Percentiles rank a stretch among this genome's conserved stretches.
Evolutionary conservation across 371 early-diverging fungal genomes (phyloP).

Genomic region (Lichtheimia corymbifera): DNA sequence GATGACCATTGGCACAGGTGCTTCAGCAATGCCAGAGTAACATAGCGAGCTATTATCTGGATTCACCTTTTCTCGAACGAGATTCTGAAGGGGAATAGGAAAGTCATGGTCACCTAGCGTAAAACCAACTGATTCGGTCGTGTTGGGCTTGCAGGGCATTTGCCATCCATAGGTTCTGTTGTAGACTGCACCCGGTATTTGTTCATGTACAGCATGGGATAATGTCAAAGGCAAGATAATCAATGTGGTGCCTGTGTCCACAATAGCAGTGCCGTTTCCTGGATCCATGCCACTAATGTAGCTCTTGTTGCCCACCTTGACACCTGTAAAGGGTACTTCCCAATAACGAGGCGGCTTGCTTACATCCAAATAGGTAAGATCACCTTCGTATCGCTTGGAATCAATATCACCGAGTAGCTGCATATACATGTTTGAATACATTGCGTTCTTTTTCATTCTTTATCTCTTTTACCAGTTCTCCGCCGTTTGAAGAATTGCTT

Average conservation of each 20-base stretch:
- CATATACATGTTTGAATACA: not conserved
- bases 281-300: constrained; percentile 9
- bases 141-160: constrained; percentile 35
- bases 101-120: constrained; percentile 27
- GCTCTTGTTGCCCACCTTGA: constrained; percentile 8
- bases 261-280: constrained; percentile 29
- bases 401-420: constrained; percentile 25
- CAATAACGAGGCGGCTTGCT: constrained; percentile 34
- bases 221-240: constrained; percentile 36
- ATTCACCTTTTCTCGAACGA: constrained; percentile 26
- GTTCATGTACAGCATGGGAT: constrained; percentile 39
- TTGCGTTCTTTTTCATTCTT: not conserved
- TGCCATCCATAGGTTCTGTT: constrained; percentile 45
- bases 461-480: constrained; percentile 18
- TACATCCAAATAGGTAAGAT: constrained; percentile 30
- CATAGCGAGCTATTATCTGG: constrained; percentile 11
- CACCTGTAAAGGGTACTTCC: constrained; percentile 38
- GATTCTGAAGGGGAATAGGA: constrained; percentile 16
- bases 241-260: constrained; percentile 53
- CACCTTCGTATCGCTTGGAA: constrained; percentile 21
- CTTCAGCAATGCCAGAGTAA: constrained; percentile 18
- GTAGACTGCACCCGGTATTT: constrained; percentile 47
- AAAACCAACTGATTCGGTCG: constrained; percentile 16
- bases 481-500: constrained; percentile 17
- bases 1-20: constrained; percentile 19